Percentiles rank a stretch among this genome's conserved stretches.
phyloP scores from a whole-genome alignment of 192 early-diverging fungal genomes.

The Coemansia pectinata region DNA sequence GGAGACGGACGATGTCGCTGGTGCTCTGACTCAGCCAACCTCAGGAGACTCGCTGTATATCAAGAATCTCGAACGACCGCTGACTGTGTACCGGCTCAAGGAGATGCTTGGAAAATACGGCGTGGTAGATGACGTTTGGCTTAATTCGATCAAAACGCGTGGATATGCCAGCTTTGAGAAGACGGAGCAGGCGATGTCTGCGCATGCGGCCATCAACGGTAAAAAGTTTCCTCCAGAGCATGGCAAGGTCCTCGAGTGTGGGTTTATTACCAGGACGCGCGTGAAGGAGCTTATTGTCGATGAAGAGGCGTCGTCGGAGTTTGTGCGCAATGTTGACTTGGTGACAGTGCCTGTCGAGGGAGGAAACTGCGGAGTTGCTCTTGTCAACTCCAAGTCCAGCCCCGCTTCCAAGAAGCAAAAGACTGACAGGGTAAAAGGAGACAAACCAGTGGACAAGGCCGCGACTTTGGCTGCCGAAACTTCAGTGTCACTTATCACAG shows the following conservation, averaged over 20 bases:
- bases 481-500: conserved; percentile 22
- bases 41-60: conserved; percentile 30
- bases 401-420: conserved; percentile 29
- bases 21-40: not conserved
- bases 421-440: conserved; percentile 8
- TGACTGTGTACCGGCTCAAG: conserved; percentile 34
- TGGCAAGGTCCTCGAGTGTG: conserved; percentile 40
- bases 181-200: conserved; percentile 22
- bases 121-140: conserved; percentile 29
- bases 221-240: conserved; percentile 35
- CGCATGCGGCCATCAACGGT: conserved; percentile 29
- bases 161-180: conserved; percentile 38
- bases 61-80: conserved; percentile 46
- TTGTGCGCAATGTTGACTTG: conserved; percentile 35
- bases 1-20: conserved; percentile 9
- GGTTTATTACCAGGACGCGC: conserved; percentile 35
- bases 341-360: conserved; percentile 15
- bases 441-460: not conserved
- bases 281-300: conserved; percentile 33
- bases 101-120: conserved; percentile 40
- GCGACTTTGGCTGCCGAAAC: conserved; percentile 11
- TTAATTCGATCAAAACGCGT: conserved; percentile 54
- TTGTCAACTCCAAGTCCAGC: conserved; percentile 18
- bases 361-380: conserved; percentile 39
- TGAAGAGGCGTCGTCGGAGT: conserved; percentile 29